Evolutionary conservation across 2,329 filamentous ascomycete genomes (phyloP), one percentile per base, ranked within the genome.

Genomic region (Eurotiales sp.): DNA sequence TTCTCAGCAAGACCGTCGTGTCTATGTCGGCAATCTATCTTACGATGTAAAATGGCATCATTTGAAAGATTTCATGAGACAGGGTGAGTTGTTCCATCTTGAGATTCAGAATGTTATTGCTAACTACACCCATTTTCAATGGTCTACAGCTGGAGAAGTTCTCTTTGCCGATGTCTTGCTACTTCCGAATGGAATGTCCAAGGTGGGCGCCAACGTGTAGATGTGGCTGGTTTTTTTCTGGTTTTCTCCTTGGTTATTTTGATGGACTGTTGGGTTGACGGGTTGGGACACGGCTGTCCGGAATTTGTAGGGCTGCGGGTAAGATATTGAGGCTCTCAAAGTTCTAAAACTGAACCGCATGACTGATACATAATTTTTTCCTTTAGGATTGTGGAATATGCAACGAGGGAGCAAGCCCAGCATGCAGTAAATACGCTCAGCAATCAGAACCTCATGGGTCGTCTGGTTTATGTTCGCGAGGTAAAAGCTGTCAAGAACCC

Each of bases 121-220:
- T 69, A 62, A 70, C 62, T 64, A 55, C 55, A 57, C 56, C 56
- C 56, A 55, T 47, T 56, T 14, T 15, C 15, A 17, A 47, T 43
- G 56, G 56, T 34, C 60, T 69, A 64, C 76, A 97, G 93, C 93
- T 79, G 93, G 93, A 83, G 92, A 97, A 76, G 93, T 99, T 74
- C 85, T 97, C 79, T 99, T 96, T 79, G 93, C 93, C 80, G 93
- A 99, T 83, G 93, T 99, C 71, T 86, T 99, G 77, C 82, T 96
- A 76, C 90, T 99, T 86, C 93, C 93, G 70, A 99, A 99, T 83
- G 93, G 93, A 91, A 99, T 99, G 93, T 97, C 92, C 89, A 99
- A 99, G 92, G 92, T 97, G 91, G 90, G 89, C 90, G 85, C 86
- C 82, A 87, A 88, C 80, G 84, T 79, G 81, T 91, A 87, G 87